Conservation (phyloP, 257 asterid genomes). For the Cynanchum wilfordii region DNA sequence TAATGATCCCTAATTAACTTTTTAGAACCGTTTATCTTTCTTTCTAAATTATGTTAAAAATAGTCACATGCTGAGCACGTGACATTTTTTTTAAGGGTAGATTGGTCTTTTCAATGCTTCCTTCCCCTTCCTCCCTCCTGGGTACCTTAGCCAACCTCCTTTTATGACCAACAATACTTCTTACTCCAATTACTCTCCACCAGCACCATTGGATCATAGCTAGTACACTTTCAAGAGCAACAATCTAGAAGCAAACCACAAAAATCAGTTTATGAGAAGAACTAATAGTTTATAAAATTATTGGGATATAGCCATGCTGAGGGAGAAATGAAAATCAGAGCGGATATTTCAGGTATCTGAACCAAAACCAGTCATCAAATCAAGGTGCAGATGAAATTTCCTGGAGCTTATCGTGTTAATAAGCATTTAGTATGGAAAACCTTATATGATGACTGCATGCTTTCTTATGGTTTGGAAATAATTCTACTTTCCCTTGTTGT, state of each 20-base stretch:
- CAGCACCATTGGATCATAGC: neutral
- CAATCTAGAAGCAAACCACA: neutral
- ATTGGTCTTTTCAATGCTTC: too few relatives aligned
- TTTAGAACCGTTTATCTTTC: too few relatives aligned
- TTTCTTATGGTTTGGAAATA: neutral
- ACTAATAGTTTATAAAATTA: neutral
- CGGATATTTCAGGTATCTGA: neutral
- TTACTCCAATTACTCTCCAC: neutral
- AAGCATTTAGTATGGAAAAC: neutral
- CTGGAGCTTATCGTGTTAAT: neutral
- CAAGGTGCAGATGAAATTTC: neutral
- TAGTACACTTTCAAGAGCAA: neutral
- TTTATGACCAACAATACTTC: neutral
- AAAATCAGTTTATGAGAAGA: neutral
- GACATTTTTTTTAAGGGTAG: too few relatives aligned
- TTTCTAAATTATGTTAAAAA: too few relatives aligned
- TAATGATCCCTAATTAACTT: too few relatives aligned
- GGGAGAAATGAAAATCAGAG: neutral
- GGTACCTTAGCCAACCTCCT: neutral
- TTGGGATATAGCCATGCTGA: neutral
- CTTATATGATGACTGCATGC: neutral
- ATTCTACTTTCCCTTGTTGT: neutral
- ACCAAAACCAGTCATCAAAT: neutral
- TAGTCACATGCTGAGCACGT: too few relatives aligned
- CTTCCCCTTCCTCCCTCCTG: neutral